These are phyloP conservation scores for Exserohilum turcica DNA, from an alignment of 2,329 filamentous ascomycete genomes.

Conservation along the genomic window DNA sequence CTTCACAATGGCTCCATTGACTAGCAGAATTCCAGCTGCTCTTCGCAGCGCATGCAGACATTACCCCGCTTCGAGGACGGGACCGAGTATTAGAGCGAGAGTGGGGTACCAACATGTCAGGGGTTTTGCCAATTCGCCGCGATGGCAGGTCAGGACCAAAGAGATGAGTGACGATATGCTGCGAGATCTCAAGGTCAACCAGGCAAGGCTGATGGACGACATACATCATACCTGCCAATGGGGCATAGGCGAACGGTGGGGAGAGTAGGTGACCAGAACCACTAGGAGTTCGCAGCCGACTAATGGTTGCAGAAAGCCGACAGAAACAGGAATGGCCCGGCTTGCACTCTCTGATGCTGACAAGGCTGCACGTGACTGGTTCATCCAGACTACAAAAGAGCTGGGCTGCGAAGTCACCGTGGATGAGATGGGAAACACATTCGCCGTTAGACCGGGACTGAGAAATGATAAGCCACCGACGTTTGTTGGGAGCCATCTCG, in stretches of 20 bases:
- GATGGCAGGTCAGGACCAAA: constrained; percentile 48
- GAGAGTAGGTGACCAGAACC: constrained; percentile 55
- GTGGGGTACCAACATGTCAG: constrained; percentile 14
- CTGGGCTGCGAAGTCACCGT: constrained; percentile 71
- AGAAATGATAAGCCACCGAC: constrained; percentile 63
- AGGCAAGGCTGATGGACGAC: constrained; percentile 64
- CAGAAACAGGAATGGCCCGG: constrained; percentile 77
- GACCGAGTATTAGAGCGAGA: constrained; percentile 6
- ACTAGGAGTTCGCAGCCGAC: not conserved
- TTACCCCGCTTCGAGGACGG: constrained; percentile 26
- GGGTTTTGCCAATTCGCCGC: constrained; percentile 40
- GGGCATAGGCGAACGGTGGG: constrained; percentile 70
- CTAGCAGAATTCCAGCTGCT: constrained; percentile 15
- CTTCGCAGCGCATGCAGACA: constrained; percentile 28
- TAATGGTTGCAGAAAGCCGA: constrained; percentile 51
- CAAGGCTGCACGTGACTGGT: constrained; percentile 76
- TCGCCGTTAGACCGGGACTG: constrained; percentile 70
- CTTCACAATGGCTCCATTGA: constrained; percentile 22
- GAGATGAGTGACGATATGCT: constrained; percentile 60
- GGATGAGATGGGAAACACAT: constrained; percentile 82
- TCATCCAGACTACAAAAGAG: constrained; percentile 64
- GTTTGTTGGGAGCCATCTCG: constrained; percentile 70
- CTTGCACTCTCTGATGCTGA: constrained; percentile 74
- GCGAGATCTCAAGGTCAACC: constrained; percentile 61
- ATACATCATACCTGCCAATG: constrained; percentile 70